Evolutionary conservation across 148 eudicot species (phyloP), one percentile per base, ranked within the genome.

Genomic region (Camellia lanceoleosa): DNA sequence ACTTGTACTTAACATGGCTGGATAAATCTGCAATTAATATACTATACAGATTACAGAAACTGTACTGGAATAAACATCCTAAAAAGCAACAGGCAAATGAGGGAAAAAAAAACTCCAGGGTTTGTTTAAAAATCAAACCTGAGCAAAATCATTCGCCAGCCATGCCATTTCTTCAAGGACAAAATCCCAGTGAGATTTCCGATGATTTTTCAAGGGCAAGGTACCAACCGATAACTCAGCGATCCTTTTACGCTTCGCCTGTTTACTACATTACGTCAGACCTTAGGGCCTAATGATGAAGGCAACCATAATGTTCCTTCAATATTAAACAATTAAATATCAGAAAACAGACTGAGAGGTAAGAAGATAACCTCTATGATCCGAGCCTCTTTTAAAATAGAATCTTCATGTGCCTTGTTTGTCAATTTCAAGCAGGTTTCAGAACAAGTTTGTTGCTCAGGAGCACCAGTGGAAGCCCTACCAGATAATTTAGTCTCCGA

Each of bases 81-180:
- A 16, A 42, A 64, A 44, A 61, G 16, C 70, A 23, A 52, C 10
- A 11, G 75, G 12, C 18, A 52, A 52, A 72, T 72, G 42, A 54
- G 42, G 41, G 18, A 30, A 23, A 47, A 42, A 10, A 54, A 23
- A 30, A 52, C 20, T 41, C 64, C 41, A 41, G 5, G 13, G 8
- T 76, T 20, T 5, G 55, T 78, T n/a, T 19, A 61, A 6, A 61
- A 76, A 23, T 47, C 84, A 84, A 81, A 96, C 99, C 97, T 96
- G 99, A 19, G 95, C 89, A 84, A 94, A 96, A 87, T 96, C 99
- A 88, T 96, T 96, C 8, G 99, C 97, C 89, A 97, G 69, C 99
- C 99, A 97, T 78, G 91, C 82, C 98, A 97, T 94, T 83, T 97
- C 99, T 82, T 94, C 98, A 75, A 97, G 88, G 44, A 97, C 98